Conservation (phyloP, 306 rosid genomes). For the Quillaja saponaria region DNA sequence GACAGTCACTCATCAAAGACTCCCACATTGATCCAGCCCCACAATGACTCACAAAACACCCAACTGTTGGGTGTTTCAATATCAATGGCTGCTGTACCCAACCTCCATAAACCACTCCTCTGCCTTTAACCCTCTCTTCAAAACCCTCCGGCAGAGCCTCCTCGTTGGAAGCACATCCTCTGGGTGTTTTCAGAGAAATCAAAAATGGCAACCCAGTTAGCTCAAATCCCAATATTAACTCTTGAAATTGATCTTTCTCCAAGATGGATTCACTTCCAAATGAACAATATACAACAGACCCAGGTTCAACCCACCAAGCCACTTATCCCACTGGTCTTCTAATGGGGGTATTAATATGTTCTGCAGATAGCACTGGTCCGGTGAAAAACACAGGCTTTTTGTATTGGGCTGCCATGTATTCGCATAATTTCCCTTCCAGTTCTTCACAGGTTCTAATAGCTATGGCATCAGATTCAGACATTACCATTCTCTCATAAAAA, state of each 20-base stretch:
- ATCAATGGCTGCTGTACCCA: slow-evolving; percentile 72
- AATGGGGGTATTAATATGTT: background rate
- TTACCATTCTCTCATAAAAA: slow-evolving; percentile 31
- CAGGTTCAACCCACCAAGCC: slow-evolving; percentile 39
- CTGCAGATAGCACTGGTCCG: slow-evolving; percentile 39
- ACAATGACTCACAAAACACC: slow-evolving; percentile 73
- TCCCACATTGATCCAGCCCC: slow-evolving; percentile 84
- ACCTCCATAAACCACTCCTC: slow-evolving; percentile 48
- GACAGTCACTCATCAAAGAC: slow-evolving; percentile 51
- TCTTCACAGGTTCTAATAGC: slow-evolving; percentile 52
- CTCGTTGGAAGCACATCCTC: slow-evolving; percentile 41
- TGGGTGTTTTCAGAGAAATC: slow-evolving; percentile 47
- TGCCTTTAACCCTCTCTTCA: slow-evolving; percentile 46
- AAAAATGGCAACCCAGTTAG: slow-evolving; percentile 48
- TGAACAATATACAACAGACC: slow-evolving; percentile 51
- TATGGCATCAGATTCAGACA: slow-evolving; percentile 42
- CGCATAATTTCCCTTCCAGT: slow-evolving; percentile 45
- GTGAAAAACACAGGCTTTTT: slow-evolving; percentile 40
- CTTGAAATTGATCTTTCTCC: slow-evolving; percentile 51
- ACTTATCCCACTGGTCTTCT: slow-evolving; percentile 35
- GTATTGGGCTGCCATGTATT: slow-evolving; percentile 39
- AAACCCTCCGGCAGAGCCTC: slow-evolving; percentile 59
- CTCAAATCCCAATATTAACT: slow-evolving; percentile 57
- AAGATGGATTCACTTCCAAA: slow-evolving; percentile 54
- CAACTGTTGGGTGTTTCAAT: slow-evolving; percentile 43